Base-by-base conservation (phyloP, 306 rosid genomes). In the Gillenia trifoliata region DNA sequence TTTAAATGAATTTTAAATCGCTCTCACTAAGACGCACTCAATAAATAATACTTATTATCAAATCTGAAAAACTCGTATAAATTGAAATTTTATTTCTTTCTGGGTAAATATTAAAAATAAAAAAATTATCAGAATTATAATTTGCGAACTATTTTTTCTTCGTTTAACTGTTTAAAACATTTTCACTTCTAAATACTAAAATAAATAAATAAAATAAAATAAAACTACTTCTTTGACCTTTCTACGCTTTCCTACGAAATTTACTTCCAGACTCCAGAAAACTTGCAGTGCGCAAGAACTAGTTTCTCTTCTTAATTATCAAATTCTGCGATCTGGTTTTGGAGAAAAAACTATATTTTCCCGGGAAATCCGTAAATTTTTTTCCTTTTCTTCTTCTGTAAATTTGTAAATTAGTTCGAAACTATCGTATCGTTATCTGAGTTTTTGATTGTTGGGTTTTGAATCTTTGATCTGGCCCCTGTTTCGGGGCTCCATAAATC, bases 301-400 rank as follows among this genome's bases (percentile, higher is more conserved):
- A 33, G 29, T 65, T 64, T 64, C 66, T 50, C 64, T 52, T 22
- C 3, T 72, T n/a, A 41, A 23, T 49, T 41, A 6, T 77, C n/a
- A 19, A 28, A 60, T 13, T 54, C 64, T 80, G 66, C 66, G 80
- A 83, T 81, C 84, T 83, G 85, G 85, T 72, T 83, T 79, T 3
- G 33, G 5, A 47, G 52, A 69, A n/a, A 8, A 68, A 41, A 1
- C 61, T 0, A 4, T 2, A 23, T 6, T 62, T 23, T 75, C 22
- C 36, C 4, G 6, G 22, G 26, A 19, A 25, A 59, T 3, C 74
- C 19, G 59, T 28, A 22, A 2, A 33, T 49, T 13, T 41, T 29
- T 22, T 47, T n/a, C n/a, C 17, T 55, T 56, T 36, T 52, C 74
- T 75, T 66, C n/a, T 43, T 50, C 43, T 10, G 26, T 73, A 34